phyloP scores from a whole-genome alignment of 2,329 filamentous ascomycete genomes.

The Rugonectria rugulosa region DNA sequence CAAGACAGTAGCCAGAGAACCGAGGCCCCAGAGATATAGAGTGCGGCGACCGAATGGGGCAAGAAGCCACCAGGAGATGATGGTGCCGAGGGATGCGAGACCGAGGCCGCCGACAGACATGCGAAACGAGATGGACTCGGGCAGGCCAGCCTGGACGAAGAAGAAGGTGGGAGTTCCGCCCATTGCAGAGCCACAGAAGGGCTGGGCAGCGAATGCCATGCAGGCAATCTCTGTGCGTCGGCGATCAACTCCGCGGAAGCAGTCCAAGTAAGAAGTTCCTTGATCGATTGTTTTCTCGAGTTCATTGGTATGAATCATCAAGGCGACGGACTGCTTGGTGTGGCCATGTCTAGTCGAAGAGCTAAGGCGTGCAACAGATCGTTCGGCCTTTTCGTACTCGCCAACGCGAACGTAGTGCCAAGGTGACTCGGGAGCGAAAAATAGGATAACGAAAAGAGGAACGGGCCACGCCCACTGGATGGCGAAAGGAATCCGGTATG shows the following conservation, averaged over 20 bases:
- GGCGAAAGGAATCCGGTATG: conserved; percentile 47
- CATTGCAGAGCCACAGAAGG: conserved; percentile 43
- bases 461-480: conserved; percentile 45
- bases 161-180: conserved; percentile 51
- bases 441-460: conserved; percentile 35
- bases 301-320: conserved; percentile 43
- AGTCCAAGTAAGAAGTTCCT: conserved; percentile 48
- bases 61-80: conserved; percentile 7
- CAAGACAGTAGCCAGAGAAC: conserved; percentile 45
- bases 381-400: conserved; percentile 24
- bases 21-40: conserved; percentile 51
- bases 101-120: conserved; percentile 43
- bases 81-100: conserved; percentile 13
- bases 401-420: conserved; percentile 51
- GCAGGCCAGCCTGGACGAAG: conserved; percentile 51
- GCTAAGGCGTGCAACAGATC: conserved; percentile 15
- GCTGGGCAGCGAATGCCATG: conserved; percentile 46
- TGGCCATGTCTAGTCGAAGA: conserved; percentile 4
- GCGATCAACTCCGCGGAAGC: conserved; percentile 53
- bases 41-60: conserved; percentile 45
- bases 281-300: conserved; percentile 26
- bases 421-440: conserved; percentile 42
- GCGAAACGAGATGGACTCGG: conserved; percentile 44
- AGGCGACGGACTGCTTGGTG: conserved; percentile 34
- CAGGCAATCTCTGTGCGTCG: conserved; percentile 51